Conservation (phyloP, 345 rosid species). For the Passiflora organensis region DNA sequence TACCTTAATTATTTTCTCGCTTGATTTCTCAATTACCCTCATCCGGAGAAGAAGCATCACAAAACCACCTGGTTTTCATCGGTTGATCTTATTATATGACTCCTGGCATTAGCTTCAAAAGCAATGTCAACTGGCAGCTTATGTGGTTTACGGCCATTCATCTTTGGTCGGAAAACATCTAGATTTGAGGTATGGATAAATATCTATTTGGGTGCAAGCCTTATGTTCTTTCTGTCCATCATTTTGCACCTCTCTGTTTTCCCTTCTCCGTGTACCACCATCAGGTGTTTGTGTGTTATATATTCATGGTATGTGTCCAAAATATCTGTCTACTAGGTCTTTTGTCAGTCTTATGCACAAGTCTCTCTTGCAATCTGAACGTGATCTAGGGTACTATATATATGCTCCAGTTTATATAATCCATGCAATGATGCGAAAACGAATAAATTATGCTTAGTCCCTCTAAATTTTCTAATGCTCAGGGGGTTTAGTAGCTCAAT, state of each 20-base stretch:
- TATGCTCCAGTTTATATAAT: too few relatives aligned
- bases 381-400: too few relatives aligned
- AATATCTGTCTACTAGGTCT: background rate
- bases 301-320: background rate
- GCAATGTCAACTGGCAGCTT: slow-evolving; percentile 33
- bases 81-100: slow-evolving; percentile 1
- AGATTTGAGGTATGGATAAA: slow-evolving; percentile 36
- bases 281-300: background rate
- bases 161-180: slow-evolving; percentile 38
- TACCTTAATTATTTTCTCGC: background rate
- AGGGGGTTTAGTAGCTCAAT: too few relatives aligned
- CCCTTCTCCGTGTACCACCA: background rate
- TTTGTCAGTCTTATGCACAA: background rate
- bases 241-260: background rate
- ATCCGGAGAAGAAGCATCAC: too few relatives aligned
- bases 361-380: too few relatives aligned
- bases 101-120: background rate
- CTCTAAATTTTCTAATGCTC: too few relatives aligned
- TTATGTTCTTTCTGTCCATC: background rate
- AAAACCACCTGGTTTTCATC: background rate
- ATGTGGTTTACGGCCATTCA: slow-evolving; percentile 38
- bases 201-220: too few relatives aligned
- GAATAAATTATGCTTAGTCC: too few relatives aligned
- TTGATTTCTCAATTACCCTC: background rate
- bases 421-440: too few relatives aligned